These are phyloP conservation scores for Pythium graminicola DNA, from an alignment of 352 stramenopile genomes.

Conservation along the genomic window DNA sequence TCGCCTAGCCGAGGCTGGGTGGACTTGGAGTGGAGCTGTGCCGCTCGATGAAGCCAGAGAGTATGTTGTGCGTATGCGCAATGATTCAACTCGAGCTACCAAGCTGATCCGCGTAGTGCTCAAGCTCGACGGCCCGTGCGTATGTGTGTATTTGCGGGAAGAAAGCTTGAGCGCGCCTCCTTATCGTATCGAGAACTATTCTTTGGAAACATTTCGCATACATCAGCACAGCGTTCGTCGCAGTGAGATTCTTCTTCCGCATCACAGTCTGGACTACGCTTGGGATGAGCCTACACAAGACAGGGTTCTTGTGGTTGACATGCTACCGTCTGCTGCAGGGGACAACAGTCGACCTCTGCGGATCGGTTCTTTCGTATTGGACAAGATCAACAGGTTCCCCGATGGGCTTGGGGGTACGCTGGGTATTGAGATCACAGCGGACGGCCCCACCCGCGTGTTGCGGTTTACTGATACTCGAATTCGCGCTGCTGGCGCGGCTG, in stretches of 20 bases:
- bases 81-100: conserved; percentile 71
- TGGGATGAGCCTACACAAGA: conserved; percentile 85
- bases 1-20: conserved; percentile 63
- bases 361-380: conserved; percentile 75
- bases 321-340: conserved; percentile 80
- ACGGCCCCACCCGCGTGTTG: conserved; percentile 83
- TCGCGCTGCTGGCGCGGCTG: conserved; percentile 32
- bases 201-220: conserved; percentile 79
- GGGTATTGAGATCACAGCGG: conserved; percentile 75
- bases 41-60: conserved; percentile 70
- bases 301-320: conserved; percentile 75
- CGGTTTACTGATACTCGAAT: conserved; percentile 80
- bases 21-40: conserved; percentile 80
- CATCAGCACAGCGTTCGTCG: conserved; percentile 75
- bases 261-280: conserved; percentile 83
- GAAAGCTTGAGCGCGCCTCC: conserved; percentile 69
- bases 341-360: conserved; percentile 81
- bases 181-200: conserved; percentile 88
- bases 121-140: conserved; percentile 65
- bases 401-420: conserved; percentile 68
- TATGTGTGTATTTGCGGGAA: conserved; percentile 80
- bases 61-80: conserved; percentile 75
- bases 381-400: conserved; percentile 75
- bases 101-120: conserved; percentile 74
- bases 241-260: conserved; percentile 80